Evolutionary conservation across 1,284 basidiomycete genomes (phyloP).

Genomic region (Trichosporon asahii): DNA sequence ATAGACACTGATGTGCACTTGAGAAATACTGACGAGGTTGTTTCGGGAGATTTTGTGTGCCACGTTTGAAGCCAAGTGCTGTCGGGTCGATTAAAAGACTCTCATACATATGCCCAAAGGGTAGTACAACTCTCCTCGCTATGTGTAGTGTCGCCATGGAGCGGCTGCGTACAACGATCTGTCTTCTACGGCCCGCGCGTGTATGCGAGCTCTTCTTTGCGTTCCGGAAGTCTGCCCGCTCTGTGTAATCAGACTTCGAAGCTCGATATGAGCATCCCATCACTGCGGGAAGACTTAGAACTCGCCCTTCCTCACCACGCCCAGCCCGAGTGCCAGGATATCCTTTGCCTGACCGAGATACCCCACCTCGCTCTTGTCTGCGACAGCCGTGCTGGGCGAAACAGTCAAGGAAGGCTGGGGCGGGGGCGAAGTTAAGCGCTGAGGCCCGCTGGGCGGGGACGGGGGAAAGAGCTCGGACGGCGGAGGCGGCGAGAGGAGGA

Average conservation of each 20-base stretch:
- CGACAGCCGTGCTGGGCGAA: conserved; percentile 25
- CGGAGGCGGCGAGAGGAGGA: conserved; percentile 43
- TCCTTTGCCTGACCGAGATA: conserved; percentile 50
- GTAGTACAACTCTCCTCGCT: neutral
- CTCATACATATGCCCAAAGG: neutral
- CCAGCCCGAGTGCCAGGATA: neutral
- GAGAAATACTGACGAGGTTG: neutral
- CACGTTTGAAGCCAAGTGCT: neutral
- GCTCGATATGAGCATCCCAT: no score
- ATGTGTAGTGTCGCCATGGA: neutral
- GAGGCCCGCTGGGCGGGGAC: conserved; percentile 30
- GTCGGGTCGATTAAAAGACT: neutral
- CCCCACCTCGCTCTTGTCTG: conserved; percentile 29
- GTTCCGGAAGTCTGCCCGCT: no score
- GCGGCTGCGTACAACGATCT: neutral
- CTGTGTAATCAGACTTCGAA: no score
- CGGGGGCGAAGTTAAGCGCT: conserved; percentile 35
- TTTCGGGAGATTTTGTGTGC: no score
- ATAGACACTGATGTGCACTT: neutral
- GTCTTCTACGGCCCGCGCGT: neutral
- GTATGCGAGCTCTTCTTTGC: neutral
- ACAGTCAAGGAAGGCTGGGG: conserved; percentile 18
- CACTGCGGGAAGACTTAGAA: neutral
- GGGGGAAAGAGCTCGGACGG: conserved; percentile 44
- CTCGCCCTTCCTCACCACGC: neutral